These are phyloP conservation scores for Pholiota adiposa DNA, from an alignment of 1,284 basidiomycete species.

Conservation along the genomic window DNA sequence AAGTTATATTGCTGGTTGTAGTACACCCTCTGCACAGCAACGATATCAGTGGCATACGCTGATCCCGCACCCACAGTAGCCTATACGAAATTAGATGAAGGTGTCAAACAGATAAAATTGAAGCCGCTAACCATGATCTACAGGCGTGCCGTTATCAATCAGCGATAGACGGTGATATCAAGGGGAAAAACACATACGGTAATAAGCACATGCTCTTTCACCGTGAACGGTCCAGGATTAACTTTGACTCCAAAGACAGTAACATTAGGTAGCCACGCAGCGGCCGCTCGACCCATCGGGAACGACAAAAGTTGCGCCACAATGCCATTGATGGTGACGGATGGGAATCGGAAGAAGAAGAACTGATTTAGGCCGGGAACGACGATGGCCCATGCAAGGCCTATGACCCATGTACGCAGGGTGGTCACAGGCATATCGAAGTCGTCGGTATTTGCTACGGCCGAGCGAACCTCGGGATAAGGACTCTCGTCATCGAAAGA, in stretches of 20 bases:
- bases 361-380: conserved; percentile 58
- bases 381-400: conserved; percentile 53
- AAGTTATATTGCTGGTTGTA: conserved; percentile 47
- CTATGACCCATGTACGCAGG: conserved; percentile 57
- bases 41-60: conserved; percentile 67
- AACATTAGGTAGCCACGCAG: conserved; percentile 43
- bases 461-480: conserved; percentile 65
- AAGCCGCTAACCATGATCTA: conserved; percentile 60
- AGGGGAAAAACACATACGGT: conserved; percentile 35
- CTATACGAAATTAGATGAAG: conserved; percentile 50
- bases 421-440: conserved; percentile 57
- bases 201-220: conserved; percentile 68
- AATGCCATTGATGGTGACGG: conserved; percentile 45
- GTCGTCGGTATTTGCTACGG: conserved; percentile 62
- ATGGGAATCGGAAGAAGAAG: conserved; percentile 57
- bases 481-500: conserved; percentile 55
- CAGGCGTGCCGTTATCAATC: neutral
- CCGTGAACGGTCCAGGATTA: conserved; percentile 52
- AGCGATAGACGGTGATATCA: conserved; percentile 4
- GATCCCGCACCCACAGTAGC: conserved; percentile 59
- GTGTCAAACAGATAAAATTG: neutral
- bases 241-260: conserved; percentile 46
- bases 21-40: conserved; percentile 65
- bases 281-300: conserved; percentile 49
- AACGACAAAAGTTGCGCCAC: conserved; percentile 52